Base-by-base conservation (phyloP, 2,329 filamentous ascomycete species). In the Plenodomus lindquistii region DNA sequence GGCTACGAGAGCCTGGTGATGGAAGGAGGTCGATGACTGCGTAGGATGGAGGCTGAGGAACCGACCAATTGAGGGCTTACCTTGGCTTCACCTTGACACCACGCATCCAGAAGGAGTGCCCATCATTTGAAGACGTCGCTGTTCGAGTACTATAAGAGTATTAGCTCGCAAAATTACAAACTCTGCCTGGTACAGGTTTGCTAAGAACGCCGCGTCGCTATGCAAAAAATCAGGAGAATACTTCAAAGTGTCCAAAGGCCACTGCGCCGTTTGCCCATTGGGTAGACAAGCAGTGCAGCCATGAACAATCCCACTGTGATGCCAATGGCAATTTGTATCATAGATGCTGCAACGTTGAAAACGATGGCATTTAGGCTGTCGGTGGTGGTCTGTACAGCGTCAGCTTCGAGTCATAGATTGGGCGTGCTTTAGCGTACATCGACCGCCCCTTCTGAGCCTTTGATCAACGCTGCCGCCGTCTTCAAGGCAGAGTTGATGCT, bases 271-370 rank as follows among this genome's bases (percentile, higher is more conserved):
- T 79, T 79, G 37, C 77, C 77, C 45, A 78, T 63, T 0, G 77
- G 77, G 65, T 80, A 79, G 9, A 79, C 73, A 4, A 79, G 63
- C 44, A 79, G 67, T 9, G 77, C 76, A 35, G 72, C 73, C 60
- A 79, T 67, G 60, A 79, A 80, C 42, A 80, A 53, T 2, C 77
- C 77, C 2, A 79, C 77, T 7, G 77, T 79, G 38, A 79, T 79
- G 7, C 77, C 77, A 54, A 80, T 79, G 18, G 77, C 77, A 13
- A 80, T 75, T 55, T 80, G 75, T 35, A 80, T 75, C 43, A 80
- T 77, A 3, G 65, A 71, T 46, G 75, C 77, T 7, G 75, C 74
- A 18, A 79, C 77, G 27, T 72, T 77, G 54, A 80, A 67, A 46
- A 63, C 59, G 15, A 63, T 63, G 9, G 59, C 52, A 20, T 63